Base-by-base conservation (phyloP, 2,329 filamentous ascomycete species). In the Diaporthe vexans region DNA sequence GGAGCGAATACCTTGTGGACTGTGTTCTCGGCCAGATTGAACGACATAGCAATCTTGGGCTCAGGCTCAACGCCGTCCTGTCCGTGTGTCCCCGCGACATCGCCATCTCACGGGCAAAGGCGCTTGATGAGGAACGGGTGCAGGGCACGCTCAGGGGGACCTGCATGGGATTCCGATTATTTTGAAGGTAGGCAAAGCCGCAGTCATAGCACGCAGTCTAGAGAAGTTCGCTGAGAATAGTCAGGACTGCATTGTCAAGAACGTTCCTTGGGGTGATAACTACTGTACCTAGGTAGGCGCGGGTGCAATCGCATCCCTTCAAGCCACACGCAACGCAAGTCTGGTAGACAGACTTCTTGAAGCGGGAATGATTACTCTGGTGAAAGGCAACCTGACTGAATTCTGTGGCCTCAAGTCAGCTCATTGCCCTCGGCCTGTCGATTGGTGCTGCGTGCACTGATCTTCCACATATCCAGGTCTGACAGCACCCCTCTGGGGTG, bases 131-230 rank as follows among this genome's bases (percentile, higher is more conserved):
- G 35, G 84, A 85, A 74, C 78, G 84, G n/a, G 77, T 76, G 40
- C 78, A 77, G 43, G 83, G 83, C 21, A 80, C 79, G 63, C 75
- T 80, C 24, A 81, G 83, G 57, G 83, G 3, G 80, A 81, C 7
- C 72, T 85, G n/a, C 84, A 86, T 77, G 84, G 84, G 8, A 84
- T 85, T 65, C 84, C 84, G 0, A 81, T 85, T 59, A 79, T 85
- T 1, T 54, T 85, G 17, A 85, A 86, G 76, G 76, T 70, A 37
- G 43, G 43, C 26, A 8, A 54, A 10, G 19, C 26, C 17, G 11
- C 3, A 26, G 1, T 2, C 9, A 37, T 19, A n/a, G 2, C 4
- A 56, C 9, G 10, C 2, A 43, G 19, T 3, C 35, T n/a, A n/a
- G 15, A 56, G 5, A 7, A 10, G 5, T 10, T 54, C 33, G 9